A percentile compares a stretch with the other conserved stretches of the same genome.
These are phyloP conservation scores for Zygoascus sp. DNA, from an alignment of 1,139 yeast species.

Conservation along the genomic window DNA sequence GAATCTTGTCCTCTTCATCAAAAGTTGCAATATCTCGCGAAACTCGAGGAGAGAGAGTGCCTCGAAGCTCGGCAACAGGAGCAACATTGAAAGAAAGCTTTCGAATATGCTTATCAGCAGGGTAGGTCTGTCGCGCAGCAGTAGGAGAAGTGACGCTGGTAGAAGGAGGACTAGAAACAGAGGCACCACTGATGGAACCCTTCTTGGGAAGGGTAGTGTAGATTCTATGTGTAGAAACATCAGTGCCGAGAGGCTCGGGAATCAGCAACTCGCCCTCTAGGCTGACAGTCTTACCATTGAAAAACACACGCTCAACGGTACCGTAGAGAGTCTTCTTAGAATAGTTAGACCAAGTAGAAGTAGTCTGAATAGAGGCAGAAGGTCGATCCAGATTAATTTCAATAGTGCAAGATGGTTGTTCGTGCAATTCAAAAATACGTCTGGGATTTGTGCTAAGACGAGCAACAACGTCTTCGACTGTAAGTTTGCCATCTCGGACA, in stretches of 20 bases:
- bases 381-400: constrained; percentile 80
- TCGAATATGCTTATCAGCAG: constrained; percentile 9
- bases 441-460: constrained; percentile 82
- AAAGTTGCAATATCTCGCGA: constrained; percentile 35
- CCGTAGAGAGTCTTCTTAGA: constrained; percentile 56
- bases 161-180: constrained; percentile 36
- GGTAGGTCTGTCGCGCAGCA: constrained; percentile 10
- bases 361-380: constrained; percentile 37
- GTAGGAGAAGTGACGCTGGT: constrained; percentile 26
- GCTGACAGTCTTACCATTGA: constrained; percentile 73
- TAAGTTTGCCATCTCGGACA: constrained; percentile 65
- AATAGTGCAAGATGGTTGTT: constrained; percentile 65
- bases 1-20: constrained; percentile 40
- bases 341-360: constrained; percentile 46
- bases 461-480: constrained; percentile 64
- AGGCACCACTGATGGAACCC: constrained; percentile 12
- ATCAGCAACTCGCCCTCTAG: constrained; percentile 73
- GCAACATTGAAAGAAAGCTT: constrained; percentile 20
- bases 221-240: constrained; percentile 29
- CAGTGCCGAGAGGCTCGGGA: constrained; percentile 54
- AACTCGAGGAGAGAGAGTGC: constrained; percentile 14
- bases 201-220: constrained; percentile 14
- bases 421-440: constrained; percentile 76
- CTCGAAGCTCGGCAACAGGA: constrained; percentile 15
- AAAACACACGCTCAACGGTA: constrained; percentile 80